Base-by-base conservation (phyloP, 352 stramenopile species). In the Albugo candida region DNA sequence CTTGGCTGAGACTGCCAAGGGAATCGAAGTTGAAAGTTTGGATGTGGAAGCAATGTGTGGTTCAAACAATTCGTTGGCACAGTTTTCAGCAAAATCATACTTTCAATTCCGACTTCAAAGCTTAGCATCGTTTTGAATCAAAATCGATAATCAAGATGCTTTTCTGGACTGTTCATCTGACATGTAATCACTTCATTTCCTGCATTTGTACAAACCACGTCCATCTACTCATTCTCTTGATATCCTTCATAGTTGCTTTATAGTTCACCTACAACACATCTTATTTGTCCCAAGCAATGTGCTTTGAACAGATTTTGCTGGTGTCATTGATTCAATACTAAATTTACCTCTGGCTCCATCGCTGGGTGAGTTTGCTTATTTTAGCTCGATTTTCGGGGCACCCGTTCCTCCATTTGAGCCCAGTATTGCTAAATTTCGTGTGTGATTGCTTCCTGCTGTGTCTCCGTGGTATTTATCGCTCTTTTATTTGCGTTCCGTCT, bases 311-410 rank as follows among this genome's bases (percentile, higher is more conserved):
- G 16, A 13, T 57, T 53, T 1, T n/a, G n/a, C n/a, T n/a, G n/a
- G n/a, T n/a, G 63, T 21, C 80, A 69, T 0, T 56, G 49, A 46
- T n/a, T n/a, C n/a, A n/a, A n/a, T n/a, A n/a, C n/a, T 79, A 61
- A 21, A 57, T 35, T 81, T 62, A 36, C 81, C 62, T 1, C 69
- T 79, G 63, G 60, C 46, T 67, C 62, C 56, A 84, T 67, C 44
- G 85, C 75, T 12, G 69, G 61, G 48, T 78, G 79, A 13, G 55
- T 63, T 13, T 57, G 44, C 36, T 83, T 67, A 82, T 65, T 31
- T 81, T 79, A 41, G 53, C 62, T 37, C 85, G 69, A 21, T 85
- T 85, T 13, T 73, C 70, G 1, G 64, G 43, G 1, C 85, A 54
- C 17, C 64, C n/a, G 62, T 0, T 55, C 37, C 40, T 86, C 69